These are phyloP conservation scores for Boletus rubroflammeus DNA, from an alignment of 768 basidiomycete species.

Conservation along the genomic window DNA sequence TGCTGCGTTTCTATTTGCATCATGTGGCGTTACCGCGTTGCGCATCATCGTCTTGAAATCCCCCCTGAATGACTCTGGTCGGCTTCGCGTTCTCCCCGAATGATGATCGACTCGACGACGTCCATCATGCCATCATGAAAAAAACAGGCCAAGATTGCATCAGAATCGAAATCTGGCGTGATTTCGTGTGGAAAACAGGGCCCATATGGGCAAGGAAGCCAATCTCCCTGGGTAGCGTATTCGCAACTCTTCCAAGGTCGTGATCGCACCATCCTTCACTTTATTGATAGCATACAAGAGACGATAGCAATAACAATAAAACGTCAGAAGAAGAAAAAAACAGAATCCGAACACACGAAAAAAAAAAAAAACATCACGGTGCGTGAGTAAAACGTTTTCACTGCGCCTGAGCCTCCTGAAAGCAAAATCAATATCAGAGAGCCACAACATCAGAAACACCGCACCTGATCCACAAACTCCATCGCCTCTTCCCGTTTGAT, in stretches of 20 bases:
- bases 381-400: slow-evolving; percentile 10
- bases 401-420: slow-evolving; percentile 48
- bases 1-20: no score
- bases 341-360: neutral
- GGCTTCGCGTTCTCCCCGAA: no score
- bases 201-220: neutral
- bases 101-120: no score
- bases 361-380: neutral
- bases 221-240: neutral
- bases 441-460: slow-evolving; percentile 13
- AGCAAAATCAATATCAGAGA: neutral
- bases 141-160: neutral
- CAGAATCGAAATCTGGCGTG: neutral
- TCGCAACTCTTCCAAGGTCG: neutral
- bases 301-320: slow-evolving; percentile 23
- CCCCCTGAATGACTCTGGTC: no score
- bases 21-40: no score
- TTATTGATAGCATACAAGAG: neutral
- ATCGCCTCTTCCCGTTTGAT: slow-evolving; percentile 90
- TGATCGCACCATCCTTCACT: neutral
- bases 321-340: neutral
- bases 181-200: neutral
- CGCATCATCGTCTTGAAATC: no score
- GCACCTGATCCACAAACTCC: slow-evolving; percentile 89
- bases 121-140: no score